Percentiles rank a stretch among this genome's conserved stretches.
These are phyloP conservation scores for Aquilaria yunnanensis DNA, from an alignment of 345 rosid species.

Conservation along the genomic window DNA sequence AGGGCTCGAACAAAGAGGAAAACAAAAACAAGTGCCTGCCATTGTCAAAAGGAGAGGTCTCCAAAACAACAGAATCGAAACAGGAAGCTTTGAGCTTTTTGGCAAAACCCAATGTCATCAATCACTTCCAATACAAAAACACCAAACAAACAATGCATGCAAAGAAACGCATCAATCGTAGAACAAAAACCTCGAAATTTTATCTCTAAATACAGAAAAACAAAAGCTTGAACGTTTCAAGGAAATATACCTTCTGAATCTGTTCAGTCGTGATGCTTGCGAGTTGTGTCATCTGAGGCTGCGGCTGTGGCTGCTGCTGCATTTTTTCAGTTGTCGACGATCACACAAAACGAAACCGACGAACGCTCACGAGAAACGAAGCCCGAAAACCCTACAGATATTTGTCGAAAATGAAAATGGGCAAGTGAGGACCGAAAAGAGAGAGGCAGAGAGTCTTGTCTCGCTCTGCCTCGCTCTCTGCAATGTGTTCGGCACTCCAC, in stretches of 20 bases:
- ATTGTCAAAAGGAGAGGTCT: neutral
- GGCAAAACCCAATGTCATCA: neutral
- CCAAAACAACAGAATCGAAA: neutral
- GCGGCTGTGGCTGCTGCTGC: conserved; percentile 19
- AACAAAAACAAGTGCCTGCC: neutral
- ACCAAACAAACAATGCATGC: conserved; percentile 11
- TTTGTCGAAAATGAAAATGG: too few relatives aligned
- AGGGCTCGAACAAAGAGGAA: neutral
- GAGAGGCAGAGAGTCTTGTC: too few relatives aligned
- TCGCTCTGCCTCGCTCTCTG: too few relatives aligned
- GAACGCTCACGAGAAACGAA: too few relatives aligned
- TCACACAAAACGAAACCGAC: neutral
- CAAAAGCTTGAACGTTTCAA: neutral
- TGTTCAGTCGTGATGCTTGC: conserved; percentile 44
- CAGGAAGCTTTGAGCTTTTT: neutral
- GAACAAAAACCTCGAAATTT: neutral
- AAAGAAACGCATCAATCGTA: conserved; percentile 3
- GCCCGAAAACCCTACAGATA: too few relatives aligned
- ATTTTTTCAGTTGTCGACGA: conserved; percentile 11
- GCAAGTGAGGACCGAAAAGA: too few relatives aligned
- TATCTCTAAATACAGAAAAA: neutral
- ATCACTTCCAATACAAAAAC: neutral
- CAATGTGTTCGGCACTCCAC: too few relatives aligned
- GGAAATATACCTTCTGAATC: conserved; percentile 38
- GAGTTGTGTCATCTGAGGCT: conserved; percentile 26